Evolutionary conservation across 164 flowering plant species (phyloP).

Genomic region (Vitis labrusca): DNA sequence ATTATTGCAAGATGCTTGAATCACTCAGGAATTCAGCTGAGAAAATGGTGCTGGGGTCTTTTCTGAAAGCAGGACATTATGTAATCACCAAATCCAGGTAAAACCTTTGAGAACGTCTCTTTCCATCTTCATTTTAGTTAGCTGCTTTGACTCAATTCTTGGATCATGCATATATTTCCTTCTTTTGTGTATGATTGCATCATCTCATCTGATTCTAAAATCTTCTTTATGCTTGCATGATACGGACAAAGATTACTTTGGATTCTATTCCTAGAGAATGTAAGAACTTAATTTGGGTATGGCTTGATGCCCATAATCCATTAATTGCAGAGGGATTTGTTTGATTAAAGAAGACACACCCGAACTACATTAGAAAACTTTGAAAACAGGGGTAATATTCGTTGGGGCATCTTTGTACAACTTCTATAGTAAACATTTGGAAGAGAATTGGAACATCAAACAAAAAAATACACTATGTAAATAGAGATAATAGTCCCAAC

Average conservation of each 20-base stretch:
- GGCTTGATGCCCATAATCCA: neutral
- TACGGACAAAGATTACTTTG: neutral
- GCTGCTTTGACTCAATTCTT: too few species aligned
- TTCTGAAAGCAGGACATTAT: neutral
- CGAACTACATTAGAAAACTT: neutral
- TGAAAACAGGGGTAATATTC: neutral
- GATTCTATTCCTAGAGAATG: neutral
- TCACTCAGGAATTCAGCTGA: neutral
- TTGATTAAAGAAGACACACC: neutral
- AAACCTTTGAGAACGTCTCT: too few species aligned
- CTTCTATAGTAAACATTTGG: too few species aligned
- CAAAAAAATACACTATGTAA: neutral
- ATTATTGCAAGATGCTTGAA: neutral
- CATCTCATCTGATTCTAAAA: too few species aligned
- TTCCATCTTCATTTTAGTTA: too few species aligned
- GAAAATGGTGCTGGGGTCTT: neutral
- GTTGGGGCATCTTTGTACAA: too few species aligned
- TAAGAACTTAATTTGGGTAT: neutral
- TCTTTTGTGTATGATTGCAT: too few species aligned
- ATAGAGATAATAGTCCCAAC: neutral
- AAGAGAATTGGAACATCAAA: neutral
- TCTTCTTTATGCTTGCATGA: too few species aligned
- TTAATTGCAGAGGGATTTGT: neutral
- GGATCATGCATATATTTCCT: too few species aligned
- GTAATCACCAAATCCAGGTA: neutral